A percentile compares a stretch with the other conserved stretches of the same genome.
These are phyloP conservation scores for Yamadazyma blattariae DNA, from an alignment of 1,139 yeast genomes.

Conservation along the genomic window DNA sequence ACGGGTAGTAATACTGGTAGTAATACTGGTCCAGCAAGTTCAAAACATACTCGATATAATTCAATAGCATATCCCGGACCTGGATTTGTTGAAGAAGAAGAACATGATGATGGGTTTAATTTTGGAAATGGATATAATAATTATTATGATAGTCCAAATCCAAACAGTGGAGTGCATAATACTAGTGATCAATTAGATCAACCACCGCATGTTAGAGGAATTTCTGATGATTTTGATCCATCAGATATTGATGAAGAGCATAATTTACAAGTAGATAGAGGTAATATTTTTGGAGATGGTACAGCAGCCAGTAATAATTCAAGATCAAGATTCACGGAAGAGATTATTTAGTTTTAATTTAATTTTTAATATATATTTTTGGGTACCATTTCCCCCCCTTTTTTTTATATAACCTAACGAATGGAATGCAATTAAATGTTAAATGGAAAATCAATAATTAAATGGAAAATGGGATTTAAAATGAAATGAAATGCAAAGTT, in stretches of 20 bases:
- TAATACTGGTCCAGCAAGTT: slow-evolving; percentile 15
- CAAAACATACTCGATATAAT: slow-evolving; percentile 13
- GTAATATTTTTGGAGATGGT: slow-evolving; percentile 16
- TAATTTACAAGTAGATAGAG: slow-evolving; percentile 11
- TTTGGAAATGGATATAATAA: slow-evolving; percentile 7
- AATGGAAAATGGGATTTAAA: too few species aligned
- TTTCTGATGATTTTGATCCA: slow-evolving; percentile 14
- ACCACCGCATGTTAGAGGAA: slow-evolving; percentile 5
- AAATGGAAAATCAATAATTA: too few species aligned
- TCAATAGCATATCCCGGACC: slow-evolving; percentile 9
- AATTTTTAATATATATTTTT: background rate
- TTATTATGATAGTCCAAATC: too few species aligned
- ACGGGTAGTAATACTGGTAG: slow-evolving; percentile 8
- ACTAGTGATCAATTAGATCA: too few species aligned
- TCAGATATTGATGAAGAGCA: slow-evolving; percentile 13
- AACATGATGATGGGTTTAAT: slow-evolving; percentile 16
- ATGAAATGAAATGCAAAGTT: too few species aligned
- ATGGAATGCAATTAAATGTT: too few species aligned
- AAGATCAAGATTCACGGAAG: slow-evolving; percentile 24
- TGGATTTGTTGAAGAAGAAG: slow-evolving; percentile 5
- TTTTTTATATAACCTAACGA: too few species aligned
- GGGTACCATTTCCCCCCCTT: too few species aligned
- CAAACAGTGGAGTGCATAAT: too few species aligned
- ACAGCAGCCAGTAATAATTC: slow-evolving; percentile 20
- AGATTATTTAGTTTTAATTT: slow-evolving; percentile 10